Base-by-base conservation (phyloP, 768 basidiomycete genomes). In the Russula sp. region DNA sequence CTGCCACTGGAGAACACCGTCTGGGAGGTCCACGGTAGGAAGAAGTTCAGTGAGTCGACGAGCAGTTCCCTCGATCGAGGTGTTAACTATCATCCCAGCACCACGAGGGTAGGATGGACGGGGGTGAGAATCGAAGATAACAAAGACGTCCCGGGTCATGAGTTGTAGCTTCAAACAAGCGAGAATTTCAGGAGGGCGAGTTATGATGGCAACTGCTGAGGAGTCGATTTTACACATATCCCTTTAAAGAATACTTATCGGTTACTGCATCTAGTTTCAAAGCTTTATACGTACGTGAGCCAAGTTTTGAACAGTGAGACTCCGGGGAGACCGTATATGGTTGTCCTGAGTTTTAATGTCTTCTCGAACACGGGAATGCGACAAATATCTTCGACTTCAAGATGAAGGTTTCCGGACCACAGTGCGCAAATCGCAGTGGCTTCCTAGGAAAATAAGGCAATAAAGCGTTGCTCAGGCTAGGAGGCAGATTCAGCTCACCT, bases 111-210 rank as follows among this genome's bases (percentile, higher is more conserved):
- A 80, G 20, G 68, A 59, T 0, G 82, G 78, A 11, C 87, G 78
- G 6, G 84, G 79, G 69, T 88, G 87, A 3, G 86, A 86, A 72
- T 88, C 87, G 62, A 88, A 88, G 48, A 88, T 73, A 50, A 82
- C 76, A 66, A 83, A 87, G 16, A 83, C 70, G 27, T 73, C 70
- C n/a, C 57, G 44, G 2, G 54, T 37, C 6, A 57, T 40, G 18
- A 56, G 68, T 39, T 65, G 57, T 44, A 77, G 67, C 62, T 74
- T 76, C 63, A 85, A 69, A 68, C 84, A 82, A 18, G 80, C 77
- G 13, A 88, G 71, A 57, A 88, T 87, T 69, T 88, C 88, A 0
- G 88, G 87, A 40, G 87, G 85, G 22, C 86, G 84, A 0, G 87
- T 89, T 63, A 89, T 82, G 55, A 87, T 76, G 40, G 75, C 75